Conservation (phyloP, 2,329 filamentous ascomycete genomes). For the Hymenoscyphus occultus region DNA sequence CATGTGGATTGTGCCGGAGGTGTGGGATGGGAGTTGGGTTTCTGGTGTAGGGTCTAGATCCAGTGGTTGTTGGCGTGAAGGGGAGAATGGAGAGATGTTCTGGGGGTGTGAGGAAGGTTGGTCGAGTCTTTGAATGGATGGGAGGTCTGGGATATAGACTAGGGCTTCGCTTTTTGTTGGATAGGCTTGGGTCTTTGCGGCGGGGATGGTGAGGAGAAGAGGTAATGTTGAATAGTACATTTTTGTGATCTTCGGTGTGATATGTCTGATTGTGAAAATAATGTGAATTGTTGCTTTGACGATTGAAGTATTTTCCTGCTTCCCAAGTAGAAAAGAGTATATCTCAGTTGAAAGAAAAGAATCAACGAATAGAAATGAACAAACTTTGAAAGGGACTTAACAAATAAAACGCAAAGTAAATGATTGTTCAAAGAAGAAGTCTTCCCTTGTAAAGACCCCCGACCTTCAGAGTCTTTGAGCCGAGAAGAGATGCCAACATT, state of each 20-base stretch:
- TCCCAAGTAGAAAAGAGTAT: not conserved
- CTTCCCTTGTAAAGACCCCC: not conserved
- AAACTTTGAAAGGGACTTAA: not conserved
- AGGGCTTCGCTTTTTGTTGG: not conserved
- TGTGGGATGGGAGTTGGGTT: not conserved
- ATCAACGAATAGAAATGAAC: not conserved
- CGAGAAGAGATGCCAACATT: not conserved
- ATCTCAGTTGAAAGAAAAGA: not conserved
- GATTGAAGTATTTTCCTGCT: not conserved
- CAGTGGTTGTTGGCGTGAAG: not conserved
- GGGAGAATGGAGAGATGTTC: not conserved
- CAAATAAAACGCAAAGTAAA: not conserved
- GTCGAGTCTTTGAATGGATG: not conserved
- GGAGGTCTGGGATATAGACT: not conserved
- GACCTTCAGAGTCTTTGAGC: not conserved
- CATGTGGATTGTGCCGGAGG: conserved; percentile 1
- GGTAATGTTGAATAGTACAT: not conserved
- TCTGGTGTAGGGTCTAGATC: not conserved
- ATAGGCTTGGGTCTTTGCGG: not conserved
- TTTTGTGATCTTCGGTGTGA: not conserved
- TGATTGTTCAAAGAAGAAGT: not conserved
- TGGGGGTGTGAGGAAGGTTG: not conserved
- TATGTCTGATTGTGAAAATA: not conserved
- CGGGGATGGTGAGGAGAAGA: not conserved
- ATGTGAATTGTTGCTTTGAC: not conserved